Conservation (phyloP, 441 rosid species). For the Pelargonium exstipulatum region DNA sequence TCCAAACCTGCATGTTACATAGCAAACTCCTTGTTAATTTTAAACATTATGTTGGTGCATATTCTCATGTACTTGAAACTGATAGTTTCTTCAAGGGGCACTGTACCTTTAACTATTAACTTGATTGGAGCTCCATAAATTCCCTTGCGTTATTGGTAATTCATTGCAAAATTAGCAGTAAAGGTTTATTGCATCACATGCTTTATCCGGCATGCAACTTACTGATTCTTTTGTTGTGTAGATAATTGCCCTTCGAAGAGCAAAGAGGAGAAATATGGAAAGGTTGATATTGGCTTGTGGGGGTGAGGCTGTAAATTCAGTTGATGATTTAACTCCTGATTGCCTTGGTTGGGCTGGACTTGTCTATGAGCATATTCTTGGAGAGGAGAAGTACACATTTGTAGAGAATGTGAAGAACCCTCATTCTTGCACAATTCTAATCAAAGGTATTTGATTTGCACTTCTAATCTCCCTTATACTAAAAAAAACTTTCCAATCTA, state of each 20-base stretch:
- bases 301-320: constrained; percentile 91
- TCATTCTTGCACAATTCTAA: constrained; percentile 77
- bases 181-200: background rate
- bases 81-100: too few relatives aligned
- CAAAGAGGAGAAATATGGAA: constrained; percentile 97
- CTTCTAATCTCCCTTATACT: background rate
- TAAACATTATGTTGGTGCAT: too few relatives aligned
- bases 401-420: constrained; percentile 93
- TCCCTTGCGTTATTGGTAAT: too few relatives aligned
- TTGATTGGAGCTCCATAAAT: too few relatives aligned
- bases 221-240: constrained; percentile 23
- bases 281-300: constrained; percentile 92
- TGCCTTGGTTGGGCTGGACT: constrained; percentile 98
- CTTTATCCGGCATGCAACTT: background rate
- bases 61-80: too few relatives aligned
- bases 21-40: too few relatives aligned
- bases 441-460: constrained; percentile 51
- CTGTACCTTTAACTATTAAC: too few relatives aligned
- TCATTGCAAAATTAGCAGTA: too few relatives aligned
- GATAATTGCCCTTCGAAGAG: constrained; percentile 95
- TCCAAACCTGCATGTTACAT: too few relatives aligned
- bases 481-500: background rate
- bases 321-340: constrained; percentile 75
- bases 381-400: constrained; percentile 92
- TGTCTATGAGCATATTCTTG: constrained; percentile 84